Evolutionary conservation across 495 filamentous ascomycete species (phyloP).

Genomic region (Trichoderma asperelloides): DNA sequence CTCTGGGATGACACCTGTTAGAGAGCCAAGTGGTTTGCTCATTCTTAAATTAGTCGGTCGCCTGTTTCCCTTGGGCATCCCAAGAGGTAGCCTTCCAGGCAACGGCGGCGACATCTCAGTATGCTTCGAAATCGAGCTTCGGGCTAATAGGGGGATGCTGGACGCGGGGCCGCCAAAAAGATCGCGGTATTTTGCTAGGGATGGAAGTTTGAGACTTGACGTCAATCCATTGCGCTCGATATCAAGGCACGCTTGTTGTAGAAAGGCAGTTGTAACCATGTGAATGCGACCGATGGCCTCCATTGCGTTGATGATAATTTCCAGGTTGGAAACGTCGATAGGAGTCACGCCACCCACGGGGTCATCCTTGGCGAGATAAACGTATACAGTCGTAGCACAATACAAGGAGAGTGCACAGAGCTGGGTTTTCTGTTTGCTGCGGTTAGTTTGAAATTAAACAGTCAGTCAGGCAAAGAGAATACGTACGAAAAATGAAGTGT

Average conservation of each 20-base stretch:
- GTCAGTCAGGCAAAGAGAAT: not conserved
- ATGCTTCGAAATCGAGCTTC: slow-evolving; percentile 22
- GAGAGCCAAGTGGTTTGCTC: slow-evolving; percentile 4
- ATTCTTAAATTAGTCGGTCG: slow-evolving; percentile 3
- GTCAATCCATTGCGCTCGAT: slow-evolving; percentile 28
- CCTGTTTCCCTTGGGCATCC: slow-evolving; percentile 17
- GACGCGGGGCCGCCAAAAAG: slow-evolving; percentile 14
- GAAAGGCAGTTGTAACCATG: slow-evolving; percentile 28
- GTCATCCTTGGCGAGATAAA: slow-evolving; percentile 24
- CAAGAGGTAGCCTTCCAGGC: slow-evolving; percentile 28
- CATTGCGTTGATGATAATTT: slow-evolving; percentile 33
- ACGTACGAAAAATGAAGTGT: slow-evolving; percentile 20
- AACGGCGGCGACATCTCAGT: slow-evolving; percentile 23
- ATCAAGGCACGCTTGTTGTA: slow-evolving; percentile 32
- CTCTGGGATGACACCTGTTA: not conserved
- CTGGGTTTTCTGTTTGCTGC: slow-evolving; percentile 24
- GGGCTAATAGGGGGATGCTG: slow-evolving; percentile 32
- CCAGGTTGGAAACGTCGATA: slow-evolving; percentile 22
- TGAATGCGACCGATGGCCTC: slow-evolving; percentile 26
- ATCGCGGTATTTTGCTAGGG: not conserved
- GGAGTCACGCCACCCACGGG: slow-evolving; percentile 4
- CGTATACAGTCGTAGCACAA: slow-evolving; percentile 31
- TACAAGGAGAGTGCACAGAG: slow-evolving; percentile 34
- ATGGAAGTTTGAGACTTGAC: slow-evolving; percentile 2
- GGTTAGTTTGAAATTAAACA: slow-evolving; percentile 5